Conservation (phyloP, 2,329 filamentous ascomycete species). For the Phoma sp. region DNA sequence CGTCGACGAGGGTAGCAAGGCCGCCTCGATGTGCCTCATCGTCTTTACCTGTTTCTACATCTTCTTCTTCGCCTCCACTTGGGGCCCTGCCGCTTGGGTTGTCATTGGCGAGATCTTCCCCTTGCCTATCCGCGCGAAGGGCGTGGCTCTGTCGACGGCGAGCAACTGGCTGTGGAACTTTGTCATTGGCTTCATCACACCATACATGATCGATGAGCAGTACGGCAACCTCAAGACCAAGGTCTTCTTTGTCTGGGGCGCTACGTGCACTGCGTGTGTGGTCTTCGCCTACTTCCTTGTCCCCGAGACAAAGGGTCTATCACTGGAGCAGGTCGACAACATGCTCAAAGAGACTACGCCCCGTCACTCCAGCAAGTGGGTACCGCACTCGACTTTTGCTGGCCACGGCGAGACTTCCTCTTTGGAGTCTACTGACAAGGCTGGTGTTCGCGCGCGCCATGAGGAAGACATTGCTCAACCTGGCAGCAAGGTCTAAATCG, state of each 20-base stretch:
- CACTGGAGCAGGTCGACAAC: slow-evolving; percentile 78
- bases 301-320: slow-evolving; percentile 80
- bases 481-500: slow-evolving; percentile 2
- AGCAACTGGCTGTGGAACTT: slow-evolving; percentile 95
- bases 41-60: slow-evolving; percentile 92
- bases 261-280: slow-evolving; percentile 58
- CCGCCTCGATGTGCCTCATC: slow-evolving; percentile 67
- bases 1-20: slow-evolving; percentile 53
- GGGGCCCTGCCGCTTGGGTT: slow-evolving; percentile 76
- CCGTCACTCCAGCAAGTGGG: slow-evolving; percentile 76
- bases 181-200: slow-evolving; percentile 62
- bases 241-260: slow-evolving; percentile 64
- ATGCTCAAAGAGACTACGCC: slow-evolving; percentile 87
- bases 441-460: background rate
- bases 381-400: slow-evolving; percentile 71
- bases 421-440: slow-evolving; percentile 15
- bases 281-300: slow-evolving; percentile 78
- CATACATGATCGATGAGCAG: slow-evolving; percentile 72
- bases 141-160: slow-evolving; percentile 84
- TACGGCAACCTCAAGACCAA: slow-evolving; percentile 69
- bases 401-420: slow-evolving; percentile 16
- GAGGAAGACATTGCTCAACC: slow-evolving; percentile 2
- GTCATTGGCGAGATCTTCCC: slow-evolving; percentile 92
- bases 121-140: slow-evolving; percentile 84
- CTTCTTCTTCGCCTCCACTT: slow-evolving; percentile 89